These are phyloP conservation scores for Yarrowia galli DNA, from an alignment of 1,139 yeast species.

Conservation along the genomic window DNA sequence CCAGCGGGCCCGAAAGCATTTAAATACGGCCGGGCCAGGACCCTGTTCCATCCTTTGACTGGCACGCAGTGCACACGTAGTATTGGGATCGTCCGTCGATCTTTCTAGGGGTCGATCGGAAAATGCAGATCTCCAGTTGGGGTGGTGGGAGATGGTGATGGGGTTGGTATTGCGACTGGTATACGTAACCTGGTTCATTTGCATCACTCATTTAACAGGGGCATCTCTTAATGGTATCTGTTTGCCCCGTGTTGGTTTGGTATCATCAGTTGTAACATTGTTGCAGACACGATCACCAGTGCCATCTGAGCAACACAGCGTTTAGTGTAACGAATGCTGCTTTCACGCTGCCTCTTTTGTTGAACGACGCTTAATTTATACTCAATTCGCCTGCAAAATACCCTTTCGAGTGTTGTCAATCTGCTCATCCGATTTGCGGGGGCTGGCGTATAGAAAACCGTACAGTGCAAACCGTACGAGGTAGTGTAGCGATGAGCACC, in stretches of 20 bases:
- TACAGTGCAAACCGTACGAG: background rate
- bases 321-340: background rate
- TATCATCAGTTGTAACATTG: no score
- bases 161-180: no score
- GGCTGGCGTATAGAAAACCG: constrained; percentile 6
- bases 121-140: constrained; percentile 21
- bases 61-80: constrained; percentile 11
- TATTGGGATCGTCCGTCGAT: constrained; percentile 29
- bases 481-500: background rate
- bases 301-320: background rate
- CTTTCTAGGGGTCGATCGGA: constrained; percentile 24
- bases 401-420: constrained; percentile 15
- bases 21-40: constrained; percentile 15
- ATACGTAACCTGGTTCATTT: no score
- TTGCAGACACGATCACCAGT: background rate
- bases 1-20: constrained; percentile 10
- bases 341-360: constrained; percentile 16
- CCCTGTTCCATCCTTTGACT: background rate
- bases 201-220: no score
- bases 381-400: constrained; percentile 11
- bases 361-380: constrained; percentile 9
- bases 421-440: constrained; percentile 15
- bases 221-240: no score
- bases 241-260: no score
- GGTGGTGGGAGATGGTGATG: background rate